phyloP scores from a whole-genome alignment of 805 yeast species.

The Sugiyamaella valdiviana region DNA sequence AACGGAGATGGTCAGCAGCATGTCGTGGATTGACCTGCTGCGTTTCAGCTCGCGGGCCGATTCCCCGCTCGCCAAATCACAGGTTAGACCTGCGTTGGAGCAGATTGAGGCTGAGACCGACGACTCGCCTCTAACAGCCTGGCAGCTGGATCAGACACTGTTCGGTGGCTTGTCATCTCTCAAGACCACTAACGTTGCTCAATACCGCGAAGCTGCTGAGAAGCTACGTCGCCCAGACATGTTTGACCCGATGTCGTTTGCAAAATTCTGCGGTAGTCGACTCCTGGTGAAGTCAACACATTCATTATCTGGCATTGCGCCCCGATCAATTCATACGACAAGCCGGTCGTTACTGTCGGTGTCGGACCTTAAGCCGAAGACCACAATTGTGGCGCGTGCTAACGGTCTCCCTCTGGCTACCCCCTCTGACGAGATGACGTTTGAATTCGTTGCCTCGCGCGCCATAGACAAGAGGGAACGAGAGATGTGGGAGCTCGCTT shows the following conservation, averaged over 20 bases:
- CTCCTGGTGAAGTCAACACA: conserved; percentile 3
- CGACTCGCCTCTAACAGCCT: conserved; percentile 7
- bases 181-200: conserved; percentile 11
- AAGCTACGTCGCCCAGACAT: conserved; percentile 15
- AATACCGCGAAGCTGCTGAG: conserved; percentile 12
- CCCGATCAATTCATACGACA: not conserved
- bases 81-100: conserved; percentile 4
- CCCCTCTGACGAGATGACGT: conserved; percentile 5
- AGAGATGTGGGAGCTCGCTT: conserved; percentile 48
- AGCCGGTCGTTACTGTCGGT: not conserved
- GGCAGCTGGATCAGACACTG: conserved; percentile 42
- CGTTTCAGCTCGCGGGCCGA: conserved; percentile 37
- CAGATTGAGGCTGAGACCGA: not conserved
- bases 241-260: conserved; percentile 9
- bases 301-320: not conserved
- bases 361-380: not conserved
- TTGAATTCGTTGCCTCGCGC: conserved; percentile 2
- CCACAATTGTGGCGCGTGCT: not conserved
- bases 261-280: conserved; percentile 13
- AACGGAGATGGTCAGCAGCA: not conserved
- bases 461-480: conserved; percentile 23
- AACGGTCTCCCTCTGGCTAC: conserved; percentile 9
- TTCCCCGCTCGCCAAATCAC: conserved; percentile 11
- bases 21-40: conserved; percentile 55
- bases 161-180: conserved; percentile 34